Conservation (phyloP, 73 alveolate species). For the Paramecium primaurelia region DNA sequence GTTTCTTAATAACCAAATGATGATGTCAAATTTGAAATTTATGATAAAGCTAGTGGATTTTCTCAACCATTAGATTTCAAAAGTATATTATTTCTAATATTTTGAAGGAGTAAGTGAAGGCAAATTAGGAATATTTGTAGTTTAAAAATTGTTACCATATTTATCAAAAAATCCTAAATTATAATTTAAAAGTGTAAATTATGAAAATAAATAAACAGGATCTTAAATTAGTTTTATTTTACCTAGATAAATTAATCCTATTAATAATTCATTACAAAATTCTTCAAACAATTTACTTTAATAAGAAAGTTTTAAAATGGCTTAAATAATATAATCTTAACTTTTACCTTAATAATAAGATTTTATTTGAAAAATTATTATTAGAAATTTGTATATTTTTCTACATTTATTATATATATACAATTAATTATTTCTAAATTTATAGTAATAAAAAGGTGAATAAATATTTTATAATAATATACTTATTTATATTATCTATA, state of each 20-base stretch:
- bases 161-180: not conserved
- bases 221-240: not conserved
- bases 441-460: no score
- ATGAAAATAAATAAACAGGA: not conserved
- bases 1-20: not conserved
- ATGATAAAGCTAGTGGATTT: not conserved
- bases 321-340: not conserved
- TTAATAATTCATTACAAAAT: not conserved
- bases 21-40: not conserved
- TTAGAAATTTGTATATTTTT: not conserved
- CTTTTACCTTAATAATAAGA: not conserved
- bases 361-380: not conserved
- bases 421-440: no score
- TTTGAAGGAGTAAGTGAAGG: not conserved
- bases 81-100: not conserved
- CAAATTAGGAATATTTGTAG: not conserved
- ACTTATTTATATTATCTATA: no score
- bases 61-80: not conserved
- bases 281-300: not conserved
- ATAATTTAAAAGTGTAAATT: not conserved
- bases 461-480: no score
- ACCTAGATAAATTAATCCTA: not conserved
- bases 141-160: not conserved
- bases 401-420: not conserved
- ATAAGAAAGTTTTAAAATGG: not conserved